These are phyloP conservation scores for Colletotrichum plurivorum DNA, from an alignment of 2,329 filamentous ascomycete genomes.

Conservation along the genomic window DNA sequence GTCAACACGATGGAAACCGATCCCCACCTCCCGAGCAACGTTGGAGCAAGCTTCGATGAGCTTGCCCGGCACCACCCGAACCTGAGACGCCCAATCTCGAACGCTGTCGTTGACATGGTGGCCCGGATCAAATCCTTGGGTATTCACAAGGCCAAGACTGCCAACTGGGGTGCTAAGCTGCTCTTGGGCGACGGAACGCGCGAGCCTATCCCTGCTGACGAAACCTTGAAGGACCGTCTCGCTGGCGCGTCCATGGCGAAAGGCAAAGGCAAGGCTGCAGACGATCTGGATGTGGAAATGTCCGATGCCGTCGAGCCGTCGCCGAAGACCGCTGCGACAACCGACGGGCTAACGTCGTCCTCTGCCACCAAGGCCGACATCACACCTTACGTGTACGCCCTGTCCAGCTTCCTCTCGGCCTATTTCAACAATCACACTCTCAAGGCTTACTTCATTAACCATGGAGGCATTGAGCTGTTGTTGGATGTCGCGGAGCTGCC, in stretches of 20 bases:
- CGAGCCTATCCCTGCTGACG: conserved; percentile 70
- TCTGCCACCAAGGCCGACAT: conserved; percentile 56
- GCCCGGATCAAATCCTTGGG: conserved; percentile 84
- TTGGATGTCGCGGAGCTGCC: conserved; percentile 88
- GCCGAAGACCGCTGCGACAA: conserved; percentile 37
- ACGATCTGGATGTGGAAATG: conserved; percentile 75
- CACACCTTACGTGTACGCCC: conserved; percentile 80
- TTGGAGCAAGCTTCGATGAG: conserved; percentile 93
- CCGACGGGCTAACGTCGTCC: conserved; percentile 45
- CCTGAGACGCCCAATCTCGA: conserved; percentile 84
- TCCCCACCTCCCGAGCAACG: conserved; percentile 74
- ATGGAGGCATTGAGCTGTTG: conserved; percentile 85
- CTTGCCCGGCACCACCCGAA: conserved; percentile 92
- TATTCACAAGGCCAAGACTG: conserved; percentile 75
- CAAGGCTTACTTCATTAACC: conserved; percentile 81
- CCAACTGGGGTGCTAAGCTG: conserved; percentile 85
- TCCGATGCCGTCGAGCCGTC: conserved; percentile 61
- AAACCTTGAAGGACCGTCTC: conserved; percentile 49
- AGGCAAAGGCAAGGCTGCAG: conserved; percentile 56
- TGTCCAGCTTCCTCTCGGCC: conserved; percentile 80
- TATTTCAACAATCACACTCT: conserved; percentile 83
- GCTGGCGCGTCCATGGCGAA: conserved; percentile 49
- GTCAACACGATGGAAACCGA: conserved; percentile 87
- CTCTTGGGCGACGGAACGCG: conserved; percentile 73
- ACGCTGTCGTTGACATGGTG: conserved; percentile 91